These are phyloP conservation scores for Heterococcus sp. DNA, from an alignment of 108 stramenopile species.

Conservation along the genomic window DNA sequence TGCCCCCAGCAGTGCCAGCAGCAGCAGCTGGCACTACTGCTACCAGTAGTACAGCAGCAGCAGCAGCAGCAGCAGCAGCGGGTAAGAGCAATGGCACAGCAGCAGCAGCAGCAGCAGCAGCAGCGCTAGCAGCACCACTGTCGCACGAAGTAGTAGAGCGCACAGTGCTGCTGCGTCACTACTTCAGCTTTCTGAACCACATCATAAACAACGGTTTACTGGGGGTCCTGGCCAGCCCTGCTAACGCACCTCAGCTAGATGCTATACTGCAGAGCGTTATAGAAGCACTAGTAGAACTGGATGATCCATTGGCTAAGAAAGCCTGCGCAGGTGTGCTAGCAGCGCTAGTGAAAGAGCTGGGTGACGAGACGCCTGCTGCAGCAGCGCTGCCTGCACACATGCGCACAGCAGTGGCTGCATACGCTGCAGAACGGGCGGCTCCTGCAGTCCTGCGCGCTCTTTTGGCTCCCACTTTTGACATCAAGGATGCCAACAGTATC, in stretches of 20 bases:
- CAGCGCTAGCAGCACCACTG: slow-evolving; percentile 1
- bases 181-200: slow-evolving; percentile 29
- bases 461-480: slow-evolving; percentile 20
- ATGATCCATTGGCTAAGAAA: slow-evolving; percentile 30
- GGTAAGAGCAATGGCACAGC: too few relatives aligned
- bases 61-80: too few relatives aligned
- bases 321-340: slow-evolving; percentile 9
- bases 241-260: slow-evolving; percentile 24
- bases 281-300: background rate
- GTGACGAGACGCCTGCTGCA: background rate
- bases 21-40: too few relatives aligned
- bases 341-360: background rate
- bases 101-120: too few relatives aligned
- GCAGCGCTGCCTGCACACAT: slow-evolving; percentile 3
- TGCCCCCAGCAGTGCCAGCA: too few relatives aligned
- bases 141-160: slow-evolving; percentile 38
- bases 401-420: slow-evolving; percentile 7
- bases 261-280: slow-evolving; percentile 28
- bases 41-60: too few relatives aligned
- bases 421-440: slow-evolving; percentile 14
- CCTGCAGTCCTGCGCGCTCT: slow-evolving; percentile 19
- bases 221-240: slow-evolving; percentile 21
- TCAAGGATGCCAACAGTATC: slow-evolving; percentile 15
- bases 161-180: slow-evolving; percentile 8
- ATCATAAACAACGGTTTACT: slow-evolving; percentile 15